Evolutionary conservation across 2,329 filamentous ascomycete genomes (phyloP), one percentile per base, ranked within the genome.

Genomic region (Capronia epimyces): DNA sequence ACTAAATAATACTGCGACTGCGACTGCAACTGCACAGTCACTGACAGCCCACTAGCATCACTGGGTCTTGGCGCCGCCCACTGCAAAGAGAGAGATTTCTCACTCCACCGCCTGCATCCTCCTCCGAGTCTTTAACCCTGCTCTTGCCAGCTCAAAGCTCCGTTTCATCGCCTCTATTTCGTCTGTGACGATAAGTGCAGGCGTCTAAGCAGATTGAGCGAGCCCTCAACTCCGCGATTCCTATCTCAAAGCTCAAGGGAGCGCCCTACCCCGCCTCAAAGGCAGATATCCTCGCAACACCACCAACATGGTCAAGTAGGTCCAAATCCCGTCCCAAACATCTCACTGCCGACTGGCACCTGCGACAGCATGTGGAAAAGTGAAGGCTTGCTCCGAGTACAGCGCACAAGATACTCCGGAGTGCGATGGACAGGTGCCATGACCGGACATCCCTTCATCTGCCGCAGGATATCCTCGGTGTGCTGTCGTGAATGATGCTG

Each of bases 231-330:
- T 50, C 46, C 50, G 52, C 49, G 22, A 21, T 45, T 36, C 44
- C 40, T 24, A 40, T 40, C 22, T 24, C 27, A 40, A 43, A 56
- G 59, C 59, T 62, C 59, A 56, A 58, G 56, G 40, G 59, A 62
- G 59, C 59, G 52, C 55, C 48, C 47, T 52, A 49, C 36, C 24
- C 46, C 24, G 55, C 49, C 53, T 55, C 31, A 45, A 49, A 45
- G 50, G 52, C 53, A 39, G 39, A 46, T 52, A 44, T 42, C 43
- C 27, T 45, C 34, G 21, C 73, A 86, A 82, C 72, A 87, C 89
- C 87, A 89, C 79, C 86, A 96, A 89, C 75, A 98, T 98, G 93
- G 93, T 98, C 75, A 96, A 97, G 37, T 56, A 49, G 29, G 48
- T 49, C 34, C 90, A 96, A 96, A 86, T 86, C 90, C 91, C 49